These are phyloP conservation scores for Angomonas ambiguus DNA, from an alignment of 208 protist species.

Conservation along the genomic window DNA sequence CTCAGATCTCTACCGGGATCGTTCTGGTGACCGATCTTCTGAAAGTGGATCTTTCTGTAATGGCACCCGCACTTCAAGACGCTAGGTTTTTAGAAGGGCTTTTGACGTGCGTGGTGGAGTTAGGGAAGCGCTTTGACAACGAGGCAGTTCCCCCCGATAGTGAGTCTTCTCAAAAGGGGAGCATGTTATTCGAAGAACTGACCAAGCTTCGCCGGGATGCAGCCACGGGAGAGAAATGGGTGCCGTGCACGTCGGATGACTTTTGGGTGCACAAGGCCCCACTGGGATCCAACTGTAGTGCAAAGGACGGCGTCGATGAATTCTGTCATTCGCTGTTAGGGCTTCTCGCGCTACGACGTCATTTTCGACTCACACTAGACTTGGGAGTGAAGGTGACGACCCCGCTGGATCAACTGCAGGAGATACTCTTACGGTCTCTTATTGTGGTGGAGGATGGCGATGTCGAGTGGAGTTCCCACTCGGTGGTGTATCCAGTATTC, in stretches of 20 bases:
- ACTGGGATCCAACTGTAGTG: background rate
- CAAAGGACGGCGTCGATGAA: background rate
- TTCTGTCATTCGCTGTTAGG: background rate
- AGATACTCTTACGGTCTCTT: background rate
- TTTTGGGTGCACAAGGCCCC: background rate
- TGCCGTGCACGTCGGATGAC: background rate
- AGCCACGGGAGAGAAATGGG: background rate
- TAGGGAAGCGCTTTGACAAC: background rate
- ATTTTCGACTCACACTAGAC: background rate
- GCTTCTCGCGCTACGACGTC: background rate
- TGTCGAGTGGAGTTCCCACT: background rate
- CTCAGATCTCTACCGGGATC: constrained; percentile 3
- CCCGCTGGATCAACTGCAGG: constrained; percentile 5
- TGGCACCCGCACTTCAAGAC: background rate
- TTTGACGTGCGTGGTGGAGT: background rate
- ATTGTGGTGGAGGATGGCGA: background rate
- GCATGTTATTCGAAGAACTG: background rate
- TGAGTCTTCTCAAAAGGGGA: background rate
- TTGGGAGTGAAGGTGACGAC: background rate
- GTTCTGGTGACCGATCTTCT: background rate
- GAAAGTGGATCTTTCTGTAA: background rate
- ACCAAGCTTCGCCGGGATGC: background rate
- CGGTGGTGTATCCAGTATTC: background rate
- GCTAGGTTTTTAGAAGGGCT: background rate
- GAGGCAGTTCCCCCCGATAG: background rate